Evolutionary conservation across 176 grass and related monocot genomes (phyloP).

Genomic region (Guadua angustifolia): DNA sequence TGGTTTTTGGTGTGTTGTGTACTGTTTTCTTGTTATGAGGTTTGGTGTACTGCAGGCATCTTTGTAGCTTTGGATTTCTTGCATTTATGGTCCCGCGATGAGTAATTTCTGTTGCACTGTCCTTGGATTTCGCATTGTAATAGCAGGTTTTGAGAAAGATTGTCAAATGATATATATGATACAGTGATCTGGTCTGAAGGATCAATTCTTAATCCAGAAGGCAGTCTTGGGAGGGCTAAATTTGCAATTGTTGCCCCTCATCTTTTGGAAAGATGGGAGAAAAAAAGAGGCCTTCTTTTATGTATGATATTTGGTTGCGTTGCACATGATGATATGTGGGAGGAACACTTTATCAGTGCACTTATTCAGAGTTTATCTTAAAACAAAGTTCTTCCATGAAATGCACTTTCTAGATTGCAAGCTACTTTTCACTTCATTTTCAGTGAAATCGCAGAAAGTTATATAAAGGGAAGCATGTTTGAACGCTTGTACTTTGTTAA

Average conservation of each 20-base stretch:
- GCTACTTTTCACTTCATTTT: conserved; percentile 46
- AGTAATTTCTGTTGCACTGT: conserved; percentile 31
- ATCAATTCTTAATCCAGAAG: conserved; percentile 5
- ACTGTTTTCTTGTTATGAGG: conserved; percentile 41
- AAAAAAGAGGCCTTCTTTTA: background rate
- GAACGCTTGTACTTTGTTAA: conserved; percentile 46
- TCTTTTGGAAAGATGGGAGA: background rate
- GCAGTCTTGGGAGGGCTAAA: background rate
- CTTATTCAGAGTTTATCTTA: conserved; percentile 39
- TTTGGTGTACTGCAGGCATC: conserved; percentile 36
- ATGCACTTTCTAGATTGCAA: conserved; percentile 40
- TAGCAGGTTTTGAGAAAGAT: background rate
- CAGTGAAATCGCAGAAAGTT: conserved; percentile 41
- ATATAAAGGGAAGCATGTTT: conserved; percentile 48
- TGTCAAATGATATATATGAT: background rate
- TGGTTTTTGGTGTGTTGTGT: conserved; percentile 21
- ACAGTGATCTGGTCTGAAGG: background rate
- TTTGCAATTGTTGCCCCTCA: background rate
- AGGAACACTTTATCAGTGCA: conserved; percentile 44
- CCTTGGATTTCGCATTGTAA: conserved; percentile 27
- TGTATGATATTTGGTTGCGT: conserved; percentile 35
- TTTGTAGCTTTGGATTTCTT: background rate
- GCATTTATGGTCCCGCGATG: conserved; percentile 41
- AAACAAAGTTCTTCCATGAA: conserved; percentile 45
- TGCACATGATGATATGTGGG: conserved; percentile 53